Evolutionary conservation across 306 rosid genomes (phyloP).

Genomic region (Canavalia ensiformis): DNA sequence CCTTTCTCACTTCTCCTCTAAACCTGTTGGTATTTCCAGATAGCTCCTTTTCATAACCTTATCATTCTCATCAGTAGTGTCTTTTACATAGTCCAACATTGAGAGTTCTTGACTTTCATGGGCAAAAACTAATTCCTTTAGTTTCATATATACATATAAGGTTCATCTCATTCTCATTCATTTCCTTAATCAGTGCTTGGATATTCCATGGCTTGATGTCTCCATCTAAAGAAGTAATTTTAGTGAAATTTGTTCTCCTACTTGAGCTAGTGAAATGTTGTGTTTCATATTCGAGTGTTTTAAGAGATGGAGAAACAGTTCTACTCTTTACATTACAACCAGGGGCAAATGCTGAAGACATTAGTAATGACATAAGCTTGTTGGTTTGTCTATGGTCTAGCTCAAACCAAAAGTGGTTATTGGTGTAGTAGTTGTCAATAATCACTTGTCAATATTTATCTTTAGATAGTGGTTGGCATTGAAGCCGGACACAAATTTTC

Average conservation of each 20-base stretch:
- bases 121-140: constrained; percentile 60
- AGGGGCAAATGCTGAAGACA: constrained; percentile 58
- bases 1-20: constrained; percentile 42
- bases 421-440: constrained; percentile 64
- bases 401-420: constrained; percentile 80
- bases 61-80: background rate
- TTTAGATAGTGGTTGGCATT: constrained; percentile 73
- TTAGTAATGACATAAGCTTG: constrained; percentile 60
- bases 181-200: constrained; percentile 35
- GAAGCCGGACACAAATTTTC: constrained; percentile 62
- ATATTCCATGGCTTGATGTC: constrained; percentile 45
- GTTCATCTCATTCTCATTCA: constrained; percentile 56
- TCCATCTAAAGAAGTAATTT: constrained; percentile 51
- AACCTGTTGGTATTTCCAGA: too few relatives aligned
- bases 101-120: constrained; percentile 45
- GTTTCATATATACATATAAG: constrained; percentile 56
- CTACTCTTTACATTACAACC: constrained; percentile 50
- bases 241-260: constrained; percentile 45
- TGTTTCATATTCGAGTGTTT: constrained; percentile 36
- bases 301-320: constrained; percentile 38
- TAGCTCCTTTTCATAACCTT: too few relatives aligned
- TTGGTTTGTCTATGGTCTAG: constrained; percentile 77
- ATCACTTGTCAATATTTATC: constrained; percentile 68
- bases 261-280: constrained; percentile 32
- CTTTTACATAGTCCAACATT: constrained; percentile 34